These are phyloP conservation scores for Corrigiola litoralis DNA, from an alignment of 179 eudicot genomes.

Conservation along the genomic window DNA sequence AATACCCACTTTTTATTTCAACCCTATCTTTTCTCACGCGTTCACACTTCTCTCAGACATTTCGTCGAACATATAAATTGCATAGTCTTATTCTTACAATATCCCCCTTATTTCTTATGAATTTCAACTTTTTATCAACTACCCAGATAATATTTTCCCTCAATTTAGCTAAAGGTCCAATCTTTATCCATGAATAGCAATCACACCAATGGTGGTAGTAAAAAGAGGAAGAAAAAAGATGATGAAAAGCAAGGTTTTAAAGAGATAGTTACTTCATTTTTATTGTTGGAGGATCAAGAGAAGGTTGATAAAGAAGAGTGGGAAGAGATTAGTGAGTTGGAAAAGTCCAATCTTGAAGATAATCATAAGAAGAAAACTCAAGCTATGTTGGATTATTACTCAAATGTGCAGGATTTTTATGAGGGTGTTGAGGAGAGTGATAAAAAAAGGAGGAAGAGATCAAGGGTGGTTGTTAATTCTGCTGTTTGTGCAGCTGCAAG, in stretches of 20 bases:
- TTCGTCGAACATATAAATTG: constrained; percentile 25
- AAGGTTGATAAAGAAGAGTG: constrained; percentile 44
- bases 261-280: constrained; percentile 59
- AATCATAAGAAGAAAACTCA: constrained; percentile 42
- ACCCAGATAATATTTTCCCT: neutral
- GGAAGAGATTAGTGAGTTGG: constrained; percentile 28
- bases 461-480: constrained; percentile 28
- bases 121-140: neutral
- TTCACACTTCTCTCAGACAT: constrained; percentile 39
- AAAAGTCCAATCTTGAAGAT: constrained; percentile 38
- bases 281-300: constrained; percentile 75
- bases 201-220: constrained; percentile 16
- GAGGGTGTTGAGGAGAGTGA: constrained; percentile 31
- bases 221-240: constrained; percentile 26
- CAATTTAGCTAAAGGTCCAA: neutral
- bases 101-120: neutral
- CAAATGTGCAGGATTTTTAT: constrained; percentile 20
- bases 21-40: constrained; percentile 22
- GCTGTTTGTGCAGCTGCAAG: constrained; percentile 19
- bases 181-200: constrained; percentile 20
- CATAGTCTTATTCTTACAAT: neutral
- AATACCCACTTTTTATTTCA: constrained; percentile 5
- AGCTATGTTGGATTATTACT: constrained; percentile 47
- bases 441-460: constrained; percentile 25
- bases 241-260: constrained; percentile 33